Conservation (phyloP, 768 basidiomycete species). For the Leccinum disarticulatum region DNA sequence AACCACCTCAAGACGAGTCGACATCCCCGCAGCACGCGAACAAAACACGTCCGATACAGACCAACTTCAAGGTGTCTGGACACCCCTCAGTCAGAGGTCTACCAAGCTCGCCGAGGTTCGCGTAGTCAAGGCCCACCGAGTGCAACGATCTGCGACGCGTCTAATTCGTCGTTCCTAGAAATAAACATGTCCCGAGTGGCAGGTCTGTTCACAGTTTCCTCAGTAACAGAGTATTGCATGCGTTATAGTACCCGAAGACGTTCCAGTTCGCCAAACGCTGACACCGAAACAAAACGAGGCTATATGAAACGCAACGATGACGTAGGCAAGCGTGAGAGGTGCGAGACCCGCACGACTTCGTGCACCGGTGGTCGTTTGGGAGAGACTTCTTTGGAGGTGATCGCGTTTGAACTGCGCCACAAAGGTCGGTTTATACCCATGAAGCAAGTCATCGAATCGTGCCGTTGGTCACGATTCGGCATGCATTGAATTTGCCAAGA, state of each 20-base stretch:
- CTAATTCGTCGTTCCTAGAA: neutral
- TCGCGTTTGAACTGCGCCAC: neutral
- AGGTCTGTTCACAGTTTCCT: neutral
- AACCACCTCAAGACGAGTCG: conserved; percentile 5
- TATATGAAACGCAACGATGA: conserved; percentile 9
- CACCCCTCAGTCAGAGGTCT: neutral
- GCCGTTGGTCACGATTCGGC: neutral
- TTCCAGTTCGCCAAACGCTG: neutral
- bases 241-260: too few species aligned
- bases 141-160: neutral
- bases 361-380: conserved; percentile 6
- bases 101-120: conserved; percentile 17
- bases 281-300: neutral
- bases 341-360: conserved; percentile 21
- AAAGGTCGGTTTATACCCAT: conserved; percentile 15
- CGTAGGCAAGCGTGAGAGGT: conserved; percentile 9
- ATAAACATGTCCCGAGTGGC: neutral
- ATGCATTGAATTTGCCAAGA: conserved; percentile 2
- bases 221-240: neutral
- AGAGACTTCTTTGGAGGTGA: conserved; percentile 10
- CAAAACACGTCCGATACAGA: neutral
- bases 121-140: neutral
- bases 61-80: neutral
- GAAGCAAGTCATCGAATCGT: conserved; percentile 12
- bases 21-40: conserved; percentile 2